Evolutionary conservation across 805 yeast genomes (phyloP).

Genomic region (Zygotorulaspora danielsina): DNA sequence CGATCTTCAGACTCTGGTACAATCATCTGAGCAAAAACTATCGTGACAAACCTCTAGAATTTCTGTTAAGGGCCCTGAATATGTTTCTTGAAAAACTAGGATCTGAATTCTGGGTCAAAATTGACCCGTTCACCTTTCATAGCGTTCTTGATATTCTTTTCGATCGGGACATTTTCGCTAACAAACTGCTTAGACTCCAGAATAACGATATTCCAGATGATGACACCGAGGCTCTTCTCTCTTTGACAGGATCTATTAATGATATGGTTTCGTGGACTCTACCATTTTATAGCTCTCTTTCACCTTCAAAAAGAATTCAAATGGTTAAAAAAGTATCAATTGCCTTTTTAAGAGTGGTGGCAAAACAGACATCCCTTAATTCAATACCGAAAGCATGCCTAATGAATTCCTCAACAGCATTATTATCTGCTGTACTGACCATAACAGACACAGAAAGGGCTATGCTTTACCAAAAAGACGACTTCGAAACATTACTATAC

Average conservation of each 20-base stretch:
- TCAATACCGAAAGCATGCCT: slow-evolving; percentile 34
- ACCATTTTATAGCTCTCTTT: slow-evolving; percentile 42
- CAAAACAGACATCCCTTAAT: slow-evolving; percentile 25
- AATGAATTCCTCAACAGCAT: slow-evolving; percentile 37
- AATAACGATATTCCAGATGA: slow-evolving; percentile 28
- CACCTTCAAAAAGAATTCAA: slow-evolving; percentile 48
- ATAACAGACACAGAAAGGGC: slow-evolving; percentile 31
- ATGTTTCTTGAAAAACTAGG: slow-evolving; percentile 43
- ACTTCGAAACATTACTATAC: slow-evolving; percentile 39
- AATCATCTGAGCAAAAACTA: slow-evolving; percentile 28
- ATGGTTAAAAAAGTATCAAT: slow-evolving; percentile 50
- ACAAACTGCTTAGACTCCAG: slow-evolving; percentile 34
- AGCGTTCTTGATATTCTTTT: slow-evolving; percentile 59
- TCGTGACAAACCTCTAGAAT: slow-evolving; percentile 43
- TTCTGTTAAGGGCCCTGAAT: slow-evolving; percentile 49
- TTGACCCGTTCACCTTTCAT: slow-evolving; percentile 51
- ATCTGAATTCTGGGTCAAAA: slow-evolving; percentile 49
- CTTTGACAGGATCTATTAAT: slow-evolving; percentile 34
- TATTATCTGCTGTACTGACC: slow-evolving; percentile 30
- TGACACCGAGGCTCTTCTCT: slow-evolving; percentile 29
- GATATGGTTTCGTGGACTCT: slow-evolving; percentile 56
- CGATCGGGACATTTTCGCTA: slow-evolving; percentile 47
- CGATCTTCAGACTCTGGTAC: slow-evolving; percentile 35
- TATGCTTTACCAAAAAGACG: slow-evolving; percentile 26
- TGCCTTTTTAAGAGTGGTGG: slow-evolving; percentile 42